Conservation (phyloP, 345 rosid species). For the Euphorbia lathyris region DNA sequence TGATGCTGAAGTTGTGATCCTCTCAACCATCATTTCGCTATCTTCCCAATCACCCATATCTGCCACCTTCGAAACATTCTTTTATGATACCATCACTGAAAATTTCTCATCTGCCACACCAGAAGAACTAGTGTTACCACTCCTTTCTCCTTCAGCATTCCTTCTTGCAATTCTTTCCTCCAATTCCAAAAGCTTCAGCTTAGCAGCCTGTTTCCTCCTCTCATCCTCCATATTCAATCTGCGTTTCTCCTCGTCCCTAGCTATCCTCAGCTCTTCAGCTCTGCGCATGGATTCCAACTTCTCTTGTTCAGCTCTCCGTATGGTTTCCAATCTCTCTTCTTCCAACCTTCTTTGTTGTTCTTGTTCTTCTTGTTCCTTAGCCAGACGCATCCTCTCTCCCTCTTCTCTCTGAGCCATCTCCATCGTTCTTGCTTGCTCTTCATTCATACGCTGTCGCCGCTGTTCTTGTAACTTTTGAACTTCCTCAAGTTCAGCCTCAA, state of each 20-base stretch:
- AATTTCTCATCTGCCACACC: conserved; percentile 52
- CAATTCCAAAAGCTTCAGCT: conserved; percentile 88
- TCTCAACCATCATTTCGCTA: conserved; percentile 85
- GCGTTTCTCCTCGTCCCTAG: conserved; percentile 87
- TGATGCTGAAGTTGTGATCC: conserved; percentile 70
- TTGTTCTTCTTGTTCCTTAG: conserved; percentile 87
- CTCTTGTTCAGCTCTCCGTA: conserved; percentile 68
- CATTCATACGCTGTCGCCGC: conserved; percentile 64
- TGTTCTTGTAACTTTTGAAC: conserved; percentile 96
- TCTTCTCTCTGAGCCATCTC: conserved; percentile 86
- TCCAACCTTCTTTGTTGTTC: conserved; percentile 61
- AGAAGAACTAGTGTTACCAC: conserved; percentile 42
- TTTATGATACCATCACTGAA: no score
- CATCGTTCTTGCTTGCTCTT: conserved; percentile 82
- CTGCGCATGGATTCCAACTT: no score
- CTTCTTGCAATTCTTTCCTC: conserved; percentile 92
- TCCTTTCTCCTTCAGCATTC: conserved; percentile 52
- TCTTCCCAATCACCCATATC: conserved; percentile 88
- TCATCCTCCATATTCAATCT: conserved; percentile 85
- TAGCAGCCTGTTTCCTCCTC: conserved; percentile 95
- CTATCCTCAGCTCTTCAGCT: conserved; percentile 80
- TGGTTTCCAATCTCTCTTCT: conserved; percentile 87
- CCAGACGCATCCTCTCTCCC: conserved; percentile 72
- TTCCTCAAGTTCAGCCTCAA: conserved; percentile 98
- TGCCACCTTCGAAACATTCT: conserved; percentile 34